A percentile compares a stretch with the other conserved stretches of the same genome.
Conservation (phyloP, 2,329 filamentous ascomycete species). For the Xylaria polymorpha region DNA sequence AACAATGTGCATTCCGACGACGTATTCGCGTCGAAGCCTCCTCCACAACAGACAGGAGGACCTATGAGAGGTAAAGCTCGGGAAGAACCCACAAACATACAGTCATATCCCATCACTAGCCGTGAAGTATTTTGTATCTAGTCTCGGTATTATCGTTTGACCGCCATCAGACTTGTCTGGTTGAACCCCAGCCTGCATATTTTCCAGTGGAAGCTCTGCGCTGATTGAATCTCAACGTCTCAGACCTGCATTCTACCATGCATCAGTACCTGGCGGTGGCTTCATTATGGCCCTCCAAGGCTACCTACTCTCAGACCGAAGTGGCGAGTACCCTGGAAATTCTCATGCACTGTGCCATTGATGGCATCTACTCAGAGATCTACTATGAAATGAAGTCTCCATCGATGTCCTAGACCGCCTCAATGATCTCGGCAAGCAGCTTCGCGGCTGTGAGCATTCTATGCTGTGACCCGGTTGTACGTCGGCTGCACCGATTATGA, state of each 20-base stretch:
- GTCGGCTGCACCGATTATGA: conserved; percentile 16
- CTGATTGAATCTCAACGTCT: conserved; percentile 14
- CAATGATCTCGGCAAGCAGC: conserved; percentile 23
- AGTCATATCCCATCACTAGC: not conserved
- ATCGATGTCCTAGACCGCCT: conserved; percentile 5
- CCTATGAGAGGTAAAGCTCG: not conserved
- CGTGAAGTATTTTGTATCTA: not conserved
- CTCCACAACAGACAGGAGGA: not conserved
- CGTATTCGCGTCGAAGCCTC: not conserved
- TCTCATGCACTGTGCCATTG: conserved; percentile 2
- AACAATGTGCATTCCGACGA: not conserved
- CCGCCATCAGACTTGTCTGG: not conserved
- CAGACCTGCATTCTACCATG: conserved; percentile 18
- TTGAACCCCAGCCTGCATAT: not conserved
- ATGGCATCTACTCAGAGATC: not conserved
- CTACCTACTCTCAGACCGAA: not conserved
- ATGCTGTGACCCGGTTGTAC: conserved; percentile 21
- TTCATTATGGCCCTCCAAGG: not conserved
- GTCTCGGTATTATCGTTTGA: not conserved
- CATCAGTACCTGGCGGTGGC: conserved; percentile 13
- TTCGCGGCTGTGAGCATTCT: conserved; percentile 12
- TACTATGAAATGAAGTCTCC: conserved; percentile 6
- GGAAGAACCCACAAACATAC: not conserved
- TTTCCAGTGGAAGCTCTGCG: not conserved
- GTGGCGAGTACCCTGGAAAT: not conserved